Percentiles rank a stretch among this genome's conserved stretches.
phyloP scores from a whole-genome alignment of 1,139 yeast species.

The Geotrichum phurueaensis region DNA sequence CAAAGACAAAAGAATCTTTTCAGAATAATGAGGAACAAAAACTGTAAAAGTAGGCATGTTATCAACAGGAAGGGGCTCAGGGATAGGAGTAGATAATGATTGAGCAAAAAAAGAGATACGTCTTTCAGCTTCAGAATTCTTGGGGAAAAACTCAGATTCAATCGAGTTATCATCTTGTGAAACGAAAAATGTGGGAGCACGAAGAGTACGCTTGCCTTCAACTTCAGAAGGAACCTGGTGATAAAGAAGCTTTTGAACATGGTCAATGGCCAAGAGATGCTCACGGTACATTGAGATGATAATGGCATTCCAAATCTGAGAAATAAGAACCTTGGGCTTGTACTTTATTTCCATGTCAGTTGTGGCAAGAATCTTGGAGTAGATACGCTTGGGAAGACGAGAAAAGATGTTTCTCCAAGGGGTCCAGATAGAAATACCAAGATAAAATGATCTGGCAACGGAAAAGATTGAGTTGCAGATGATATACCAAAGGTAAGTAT shows the following conservation, averaged over 20 bases:
- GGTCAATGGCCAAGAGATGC: slow-evolving; percentile 93
- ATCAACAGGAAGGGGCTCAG: slow-evolving; percentile 97
- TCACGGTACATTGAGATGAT: slow-evolving; percentile 98
- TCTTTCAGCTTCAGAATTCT: slow-evolving; percentile 96
- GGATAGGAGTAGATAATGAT: slow-evolving; percentile 95
- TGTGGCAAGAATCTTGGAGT: slow-evolving; percentile 93
- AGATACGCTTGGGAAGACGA: slow-evolving; percentile 95
- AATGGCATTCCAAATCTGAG: slow-evolving; percentile 98
- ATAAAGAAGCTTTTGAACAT: slow-evolving; percentile 90
- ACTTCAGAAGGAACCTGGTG: slow-evolving; percentile 92
- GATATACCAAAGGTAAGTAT: slow-evolving; percentile 98
- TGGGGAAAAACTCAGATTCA: slow-evolving; percentile 93
- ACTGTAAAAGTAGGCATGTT: slow-evolving; percentile 99
- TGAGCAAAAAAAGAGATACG: slow-evolving; percentile 99
- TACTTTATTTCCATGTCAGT: slow-evolving; percentile 98
- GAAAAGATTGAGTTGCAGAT: slow-evolving; percentile 91
- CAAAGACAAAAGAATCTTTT: slow-evolving; percentile 87
- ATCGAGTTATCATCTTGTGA: slow-evolving; percentile 95
- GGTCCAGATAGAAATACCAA: slow-evolving; percentile 96
- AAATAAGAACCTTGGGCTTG: slow-evolving; percentile 94
- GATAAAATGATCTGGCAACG: slow-evolving; percentile 93
- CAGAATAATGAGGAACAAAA: slow-evolving; percentile 95
- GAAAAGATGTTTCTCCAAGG: slow-evolving; percentile 99
- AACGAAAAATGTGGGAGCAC: slow-evolving; percentile 98
- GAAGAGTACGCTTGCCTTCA: slow-evolving; percentile 95